A percentile compares a stretch with the other conserved stretches of the same genome.
Evolutionary conservation across 306 rosid genomes (phyloP).

Genomic region (Comarum palustre): DNA sequence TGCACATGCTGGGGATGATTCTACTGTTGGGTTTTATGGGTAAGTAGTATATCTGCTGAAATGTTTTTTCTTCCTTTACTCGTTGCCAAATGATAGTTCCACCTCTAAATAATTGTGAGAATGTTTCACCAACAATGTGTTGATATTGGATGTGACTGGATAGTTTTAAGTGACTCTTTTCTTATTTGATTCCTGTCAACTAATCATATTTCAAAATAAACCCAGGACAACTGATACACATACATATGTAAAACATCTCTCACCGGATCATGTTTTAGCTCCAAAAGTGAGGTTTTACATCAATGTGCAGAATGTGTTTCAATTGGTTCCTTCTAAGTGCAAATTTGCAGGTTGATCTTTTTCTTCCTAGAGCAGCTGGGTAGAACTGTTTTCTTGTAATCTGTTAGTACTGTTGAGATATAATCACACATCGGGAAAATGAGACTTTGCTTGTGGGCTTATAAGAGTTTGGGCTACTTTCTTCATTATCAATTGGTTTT

Average conservation of each 20-base stretch:
- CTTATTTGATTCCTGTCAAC: neutral
- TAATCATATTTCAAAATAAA: constrained; percentile 7
- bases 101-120: neutral
- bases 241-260: neutral
- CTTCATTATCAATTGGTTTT: too few relatives aligned
- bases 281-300: neutral
- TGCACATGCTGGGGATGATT: constrained; percentile 83
- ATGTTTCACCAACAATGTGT: neutral
- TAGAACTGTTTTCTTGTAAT: neutral
- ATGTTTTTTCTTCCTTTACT: constrained; percentile 9
- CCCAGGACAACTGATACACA: neutral
- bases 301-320: neutral
- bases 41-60: constrained; percentile 22
- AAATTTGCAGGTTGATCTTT: neutral
- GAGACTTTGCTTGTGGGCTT: too few relatives aligned
- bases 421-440: too few relatives aligned
- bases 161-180: neutral
- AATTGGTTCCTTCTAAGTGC: neutral
- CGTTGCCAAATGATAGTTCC: constrained; percentile 6
- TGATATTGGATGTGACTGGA: neutral
- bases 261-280: neutral
- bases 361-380: neutral
- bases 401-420: neutral
- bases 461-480: too few relatives aligned
- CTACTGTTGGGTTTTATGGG: constrained; percentile 85